Conservation (phyloP, 2,329 filamentous ascomycete genomes). For the Cordyceps cicadae region DNA sequence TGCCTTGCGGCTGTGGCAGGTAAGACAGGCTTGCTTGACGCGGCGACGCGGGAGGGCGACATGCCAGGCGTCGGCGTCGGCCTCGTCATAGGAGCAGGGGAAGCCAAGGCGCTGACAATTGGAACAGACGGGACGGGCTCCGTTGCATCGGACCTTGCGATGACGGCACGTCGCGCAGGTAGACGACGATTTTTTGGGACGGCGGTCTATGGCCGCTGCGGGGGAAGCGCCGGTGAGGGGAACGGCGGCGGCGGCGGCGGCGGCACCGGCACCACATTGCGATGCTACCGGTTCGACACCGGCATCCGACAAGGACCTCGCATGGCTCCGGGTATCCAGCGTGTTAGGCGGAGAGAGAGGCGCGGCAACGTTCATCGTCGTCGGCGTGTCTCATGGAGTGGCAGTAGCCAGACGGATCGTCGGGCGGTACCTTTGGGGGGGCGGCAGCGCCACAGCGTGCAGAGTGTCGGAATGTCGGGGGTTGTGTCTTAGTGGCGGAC, state of each 20-base stretch:
- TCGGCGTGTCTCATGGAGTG: constrained; percentile 9
- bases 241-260: neutral
- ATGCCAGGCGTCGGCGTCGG: constrained; percentile 32
- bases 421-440: neutral
- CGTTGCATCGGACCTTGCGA: constrained; percentile 52
- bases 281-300: neutral
- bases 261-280: neutral
- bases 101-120: constrained; percentile 53
- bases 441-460: constrained; percentile 8
- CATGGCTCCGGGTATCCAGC: constrained; percentile 2
- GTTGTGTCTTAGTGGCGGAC: neutral
- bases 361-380: constrained; percentile 4
- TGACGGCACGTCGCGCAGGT: constrained; percentile 48
- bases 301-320: constrained; percentile 5
- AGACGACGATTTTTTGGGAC: constrained; percentile 34
- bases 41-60: constrained; percentile 43
- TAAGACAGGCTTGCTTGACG: constrained; percentile 48
- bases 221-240: neutral
- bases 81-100: constrained; percentile 48
- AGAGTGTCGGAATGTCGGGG: constrained; percentile 6
- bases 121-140: constrained; percentile 43
- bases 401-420: constrained; percentile 2
- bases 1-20: constrained; percentile 50
- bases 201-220: constrained; percentile 18
- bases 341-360: constrained; percentile 5